Base-by-base conservation (phyloP, 2,329 filamentous ascomycete genomes). In the Aspergillus brunneoviolaceus region DNA sequence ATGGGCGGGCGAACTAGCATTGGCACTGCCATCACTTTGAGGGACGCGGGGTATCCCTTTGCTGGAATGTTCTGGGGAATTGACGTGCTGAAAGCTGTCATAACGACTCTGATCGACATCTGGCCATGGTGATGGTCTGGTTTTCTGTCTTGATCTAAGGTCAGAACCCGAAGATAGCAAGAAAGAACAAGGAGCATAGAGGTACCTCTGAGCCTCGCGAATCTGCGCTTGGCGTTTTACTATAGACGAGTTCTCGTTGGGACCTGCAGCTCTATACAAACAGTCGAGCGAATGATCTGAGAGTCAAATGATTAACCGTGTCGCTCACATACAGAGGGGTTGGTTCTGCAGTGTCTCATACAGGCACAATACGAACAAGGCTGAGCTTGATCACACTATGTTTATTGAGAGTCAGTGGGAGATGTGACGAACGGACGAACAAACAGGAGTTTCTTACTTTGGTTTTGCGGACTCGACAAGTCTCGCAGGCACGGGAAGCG, bases 401-500 rank as follows among this genome's bases (percentile, higher is more conserved):
- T 19, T 55, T 3, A 10, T 27, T 12, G 7, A 33, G 14, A 2
- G 53, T 35, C 29, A 55, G 27, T 25, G 5, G 19, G 11, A 53
- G 14, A 10, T 9, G 9, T 25, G 33, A 21, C n/a, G 16, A 5
- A 48, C 1, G 25, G 3, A 56, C 7, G 51, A 50, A 10, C 2
- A 45, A 29, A 19, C 14, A 29, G 14, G 7, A 11, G 45, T 29
- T 29, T 9, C 16, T 52, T 14, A 69, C 65, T 61, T 68, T 68
- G 1, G 67, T 68, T 53, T 69, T 69, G 21, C 67, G 64, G 58
- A 63, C 58, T 19, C 67, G 67, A 57, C 67, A 68, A 31, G 66
- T 68, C 58, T 68, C 65, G 57, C 67, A 69, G 31, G 66, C 67
- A 48, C 60, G 66, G 19, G 66, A 69, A 51, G 66, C 66, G 47